Evolutionary conservation across 2,329 filamentous ascomycete genomes (phyloP).

Genomic region (Aspergillus brunneoviolaceus): DNA sequence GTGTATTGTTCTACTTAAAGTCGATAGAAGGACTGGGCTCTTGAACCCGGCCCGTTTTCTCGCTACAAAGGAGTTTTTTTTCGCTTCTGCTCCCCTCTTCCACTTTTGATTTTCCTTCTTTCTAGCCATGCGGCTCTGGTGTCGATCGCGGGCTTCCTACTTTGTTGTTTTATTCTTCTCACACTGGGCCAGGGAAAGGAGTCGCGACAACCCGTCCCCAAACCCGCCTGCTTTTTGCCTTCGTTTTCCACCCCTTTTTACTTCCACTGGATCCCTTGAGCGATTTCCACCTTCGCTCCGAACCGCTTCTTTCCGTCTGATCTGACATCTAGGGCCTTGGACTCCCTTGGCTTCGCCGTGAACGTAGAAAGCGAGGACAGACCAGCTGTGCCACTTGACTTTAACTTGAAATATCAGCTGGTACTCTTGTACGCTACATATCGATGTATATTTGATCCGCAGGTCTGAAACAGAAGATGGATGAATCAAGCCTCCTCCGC

Average conservation of each 20-base stretch:
- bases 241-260: background rate
- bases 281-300: background rate
- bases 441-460: conserved; percentile 17
- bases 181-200: background rate
- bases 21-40: conserved; percentile 14
- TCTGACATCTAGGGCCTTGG: background rate
- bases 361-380: background rate
- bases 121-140: conserved; percentile 18
- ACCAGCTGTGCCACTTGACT: background rate
- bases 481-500: background rate
- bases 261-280: background rate
- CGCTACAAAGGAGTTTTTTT: conserved; percentile 9
- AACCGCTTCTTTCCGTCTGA: background rate
- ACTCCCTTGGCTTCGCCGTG: background rate
- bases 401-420: background rate
- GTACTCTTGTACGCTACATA: conserved; percentile 17
- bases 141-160: conserved; percentile 16
- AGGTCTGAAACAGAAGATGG: conserved; percentile 5
- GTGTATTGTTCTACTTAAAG: conserved; percentile 8
- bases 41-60: conserved; percentile 7
- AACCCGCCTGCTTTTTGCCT: background rate
- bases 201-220: background rate
- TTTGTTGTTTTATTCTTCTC: background rate
- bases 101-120: conserved; percentile 15
- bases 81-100: conserved; percentile 18